Conservation (phyloP, 441 rosid species). For the Gossypium trilobum region DNA sequence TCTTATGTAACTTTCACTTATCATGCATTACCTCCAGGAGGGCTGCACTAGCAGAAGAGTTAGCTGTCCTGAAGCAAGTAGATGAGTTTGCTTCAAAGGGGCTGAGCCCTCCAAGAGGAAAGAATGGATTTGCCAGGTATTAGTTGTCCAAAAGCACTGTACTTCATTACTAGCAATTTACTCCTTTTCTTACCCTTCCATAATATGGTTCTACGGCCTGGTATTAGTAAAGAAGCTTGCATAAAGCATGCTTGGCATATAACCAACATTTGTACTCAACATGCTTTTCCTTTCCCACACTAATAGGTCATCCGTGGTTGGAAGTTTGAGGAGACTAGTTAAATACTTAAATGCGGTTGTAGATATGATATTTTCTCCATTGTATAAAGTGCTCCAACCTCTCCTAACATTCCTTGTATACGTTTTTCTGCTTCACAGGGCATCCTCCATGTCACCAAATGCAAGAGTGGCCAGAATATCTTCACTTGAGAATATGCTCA, state of each 20-base stretch:
- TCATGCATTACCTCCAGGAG: conserved; percentile 45
- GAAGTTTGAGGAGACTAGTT: not conserved
- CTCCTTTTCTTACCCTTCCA: not conserved
- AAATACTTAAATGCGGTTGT: not conserved
- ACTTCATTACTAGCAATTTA: not conserved
- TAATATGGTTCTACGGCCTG: not conserved
- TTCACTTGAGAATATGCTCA: conserved; percentile 84
- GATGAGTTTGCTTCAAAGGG: conserved; percentile 89
- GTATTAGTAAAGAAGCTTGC: not conserved
- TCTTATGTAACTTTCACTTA: not conserved
- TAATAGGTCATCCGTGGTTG: not conserved
- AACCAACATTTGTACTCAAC: not conserved
- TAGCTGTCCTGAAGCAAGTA: conserved; percentile 78
- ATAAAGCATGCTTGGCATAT: not conserved
- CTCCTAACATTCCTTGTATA: not conserved
- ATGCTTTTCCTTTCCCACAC: not conserved
- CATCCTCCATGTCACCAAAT: conserved; percentile 85
- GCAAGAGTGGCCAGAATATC: conserved; percentile 83
- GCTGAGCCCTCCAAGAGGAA: conserved; percentile 79
- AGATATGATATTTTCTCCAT: not conserved
- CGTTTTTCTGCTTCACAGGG: conserved; percentile 41
- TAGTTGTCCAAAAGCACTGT: not conserved
- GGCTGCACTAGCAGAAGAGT: conserved; percentile 88
- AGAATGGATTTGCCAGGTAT: conserved; percentile 86
- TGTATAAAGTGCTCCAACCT: not conserved